Evolutionary conservation across 2,329 filamentous ascomycete genomes (phyloP), one percentile per base, ranked within the genome.

Genomic region (Tolypocladium amazonense): DNA sequence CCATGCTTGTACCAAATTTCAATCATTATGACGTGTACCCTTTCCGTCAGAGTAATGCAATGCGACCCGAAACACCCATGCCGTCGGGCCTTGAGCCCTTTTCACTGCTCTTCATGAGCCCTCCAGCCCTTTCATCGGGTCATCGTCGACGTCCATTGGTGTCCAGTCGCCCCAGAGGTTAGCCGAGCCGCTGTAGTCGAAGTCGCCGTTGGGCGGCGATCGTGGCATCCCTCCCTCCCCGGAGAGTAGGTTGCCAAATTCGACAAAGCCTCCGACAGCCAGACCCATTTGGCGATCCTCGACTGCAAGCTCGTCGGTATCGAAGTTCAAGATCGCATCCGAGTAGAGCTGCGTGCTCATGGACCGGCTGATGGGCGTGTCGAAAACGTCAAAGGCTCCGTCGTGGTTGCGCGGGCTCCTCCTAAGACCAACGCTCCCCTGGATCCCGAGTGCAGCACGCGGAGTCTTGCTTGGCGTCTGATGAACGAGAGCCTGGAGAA

Each of bases 341-440:
- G 81, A 85, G 25, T 89, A 76, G 62, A 90, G 76, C 65, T 88
- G 81, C 63, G 8, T 23, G 30, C 81, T 83, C 41, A 90, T 78
- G 27, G 85, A 83, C 43, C 81, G 78, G 2, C 84, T 85, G 66
- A 88, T 81, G 0, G 86, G 85, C 7, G 84, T 85, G 59, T 79
- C 77, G 55, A 77, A 74, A 3, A 74, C 63, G 56, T 74, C 72
- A 54, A 79, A 73, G 45, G 72, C 69, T 8, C 70, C 68, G 38
- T 75, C 70, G 25, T 70, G 68, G 59, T 72, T 68, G 38, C 76
- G 73, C 30, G 79, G 79, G 59, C 76, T 80, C 41, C 77, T 75
- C 60, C 77, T 73, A 59, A 72, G 70, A 54, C 69, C 66, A n/a
- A 68, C 67, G 60, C 73, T 75, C 54, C 69, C 68, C 4, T 65